A percentile compares a stretch with the other conserved stretches of the same genome.
phyloP scores from a whole-genome alignment of 306 rosid genomes.

The Cicer bijugum region DNA sequence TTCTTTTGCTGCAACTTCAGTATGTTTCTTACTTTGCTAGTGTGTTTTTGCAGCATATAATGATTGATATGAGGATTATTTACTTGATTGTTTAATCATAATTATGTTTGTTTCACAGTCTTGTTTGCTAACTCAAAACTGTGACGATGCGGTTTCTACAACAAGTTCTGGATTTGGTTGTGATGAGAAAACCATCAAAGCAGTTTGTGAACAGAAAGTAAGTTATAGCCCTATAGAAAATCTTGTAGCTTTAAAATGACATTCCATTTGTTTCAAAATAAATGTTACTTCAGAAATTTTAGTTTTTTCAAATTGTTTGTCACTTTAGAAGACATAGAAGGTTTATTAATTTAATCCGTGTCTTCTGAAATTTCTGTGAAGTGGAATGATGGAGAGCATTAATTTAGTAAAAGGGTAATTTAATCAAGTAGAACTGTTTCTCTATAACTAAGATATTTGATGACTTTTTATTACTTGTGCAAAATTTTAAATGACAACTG shows the following conservation, averaged over 20 bases:
- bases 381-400: constrained; percentile 3
- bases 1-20: constrained; percentile 53
- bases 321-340: constrained; percentile 1
- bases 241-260: constrained; percentile 8
- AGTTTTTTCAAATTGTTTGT: neutral
- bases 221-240: constrained; percentile 15
- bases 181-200: constrained; percentile 67
- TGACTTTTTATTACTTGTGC: constrained; percentile 13
- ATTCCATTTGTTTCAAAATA: neutral
- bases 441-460: neutral
- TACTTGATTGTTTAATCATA: constrained; percentile 31
- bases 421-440: neutral
- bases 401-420: neutral
- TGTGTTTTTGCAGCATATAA: constrained; percentile 37
- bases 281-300: neutral
- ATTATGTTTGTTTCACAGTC: constrained; percentile 52
- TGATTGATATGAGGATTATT: constrained; percentile 6
- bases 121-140: constrained; percentile 41
- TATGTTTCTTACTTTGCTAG: constrained; percentile 39
- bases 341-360: neutral
- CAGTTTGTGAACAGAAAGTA: constrained; percentile 71
- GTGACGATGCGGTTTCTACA: constrained; percentile 59
- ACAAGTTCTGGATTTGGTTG: constrained; percentile 66
- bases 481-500: neutral
- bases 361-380: neutral